phyloP scores from a whole-genome alignment of 305 asterid genomes.

The Fraxinus dipetala region DNA sequence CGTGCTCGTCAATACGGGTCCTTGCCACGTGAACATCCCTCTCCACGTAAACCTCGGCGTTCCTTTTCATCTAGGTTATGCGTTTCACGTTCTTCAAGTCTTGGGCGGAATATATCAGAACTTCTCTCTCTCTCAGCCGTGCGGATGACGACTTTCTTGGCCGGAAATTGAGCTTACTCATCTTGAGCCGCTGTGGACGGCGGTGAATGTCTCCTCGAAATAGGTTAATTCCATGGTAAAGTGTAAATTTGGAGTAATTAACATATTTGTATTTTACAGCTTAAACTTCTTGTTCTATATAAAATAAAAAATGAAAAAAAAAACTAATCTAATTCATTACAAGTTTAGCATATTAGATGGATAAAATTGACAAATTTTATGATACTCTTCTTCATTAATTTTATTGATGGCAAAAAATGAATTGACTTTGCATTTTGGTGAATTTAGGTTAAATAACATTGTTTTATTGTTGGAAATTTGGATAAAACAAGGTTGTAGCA shows the following conservation, averaged over 20 bases:
- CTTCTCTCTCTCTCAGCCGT: conserved; percentile 36
- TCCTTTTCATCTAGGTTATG: conserved; percentile 43
- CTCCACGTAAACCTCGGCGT: conserved; percentile 45
- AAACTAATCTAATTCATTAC: too few species aligned
- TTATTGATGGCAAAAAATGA: too few species aligned
- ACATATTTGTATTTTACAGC: too few species aligned
- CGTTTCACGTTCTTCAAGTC: conserved; percentile 48
- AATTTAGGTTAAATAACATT: too few species aligned
- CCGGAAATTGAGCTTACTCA: conserved; percentile 14
- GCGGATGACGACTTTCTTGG: conserved; percentile 18
- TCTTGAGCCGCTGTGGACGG: neutral
- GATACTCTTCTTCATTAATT: too few species aligned
- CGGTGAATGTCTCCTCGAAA: neutral
- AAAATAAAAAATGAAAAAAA: too few species aligned
- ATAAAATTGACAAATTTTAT: too few species aligned
- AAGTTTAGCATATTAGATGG: too few species aligned
- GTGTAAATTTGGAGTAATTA: neutral
- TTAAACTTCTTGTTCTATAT: too few species aligned
- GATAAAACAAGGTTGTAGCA: too few species aligned
- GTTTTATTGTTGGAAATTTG: too few species aligned
- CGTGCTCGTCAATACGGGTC: conserved; percentile 38
- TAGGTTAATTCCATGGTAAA: neutral
- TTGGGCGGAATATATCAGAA: conserved; percentile 43
- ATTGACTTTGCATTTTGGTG: too few species aligned
- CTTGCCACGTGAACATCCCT: conserved; percentile 36